A percentile compares a stretch with the other conserved stretches of the same genome.
These are phyloP conservation scores for Linnemannia schmuckeri DNA, from an alignment of 192 early-diverging fungal species.

Conservation along the genomic window DNA sequence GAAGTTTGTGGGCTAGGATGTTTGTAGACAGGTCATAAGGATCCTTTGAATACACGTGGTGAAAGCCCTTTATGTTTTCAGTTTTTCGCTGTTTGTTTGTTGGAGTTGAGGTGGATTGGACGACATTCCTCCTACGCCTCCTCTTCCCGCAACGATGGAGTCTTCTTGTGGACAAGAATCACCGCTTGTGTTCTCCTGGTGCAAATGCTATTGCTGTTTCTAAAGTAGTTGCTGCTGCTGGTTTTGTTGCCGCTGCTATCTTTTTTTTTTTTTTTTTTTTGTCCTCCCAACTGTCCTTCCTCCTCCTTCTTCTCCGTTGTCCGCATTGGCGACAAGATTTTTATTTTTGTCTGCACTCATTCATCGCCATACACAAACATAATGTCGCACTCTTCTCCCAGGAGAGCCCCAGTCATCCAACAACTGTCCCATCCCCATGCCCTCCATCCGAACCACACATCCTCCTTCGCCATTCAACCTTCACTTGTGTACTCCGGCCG, in stretches of 20 bases:
- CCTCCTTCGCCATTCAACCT: background rate
- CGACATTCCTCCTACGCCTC: too few relatives aligned
- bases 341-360: background rate
- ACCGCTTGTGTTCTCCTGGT: background rate
- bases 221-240: too few relatives aligned
- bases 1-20: background rate
- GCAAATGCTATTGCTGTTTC: too few relatives aligned
- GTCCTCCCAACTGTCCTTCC: background rate
- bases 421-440: background rate
- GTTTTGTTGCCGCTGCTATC: too few relatives aligned
- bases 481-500: background rate
- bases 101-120: background rate
- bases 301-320: background rate
- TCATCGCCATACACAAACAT: background rate
- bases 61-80: background rate
- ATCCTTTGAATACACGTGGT: background rate
- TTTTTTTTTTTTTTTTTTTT: background rate
- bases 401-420: background rate
- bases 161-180: background rate
- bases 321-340: too few relatives aligned
- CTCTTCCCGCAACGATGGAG: background rate
- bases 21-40: background rate
- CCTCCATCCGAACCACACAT: background rate
- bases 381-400: background rate
- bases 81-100: background rate